Evolutionary conservation across 1,284 basidiomycete genomes (phyloP).

Genomic region (Phellopilus nigrolimitatus): DNA sequence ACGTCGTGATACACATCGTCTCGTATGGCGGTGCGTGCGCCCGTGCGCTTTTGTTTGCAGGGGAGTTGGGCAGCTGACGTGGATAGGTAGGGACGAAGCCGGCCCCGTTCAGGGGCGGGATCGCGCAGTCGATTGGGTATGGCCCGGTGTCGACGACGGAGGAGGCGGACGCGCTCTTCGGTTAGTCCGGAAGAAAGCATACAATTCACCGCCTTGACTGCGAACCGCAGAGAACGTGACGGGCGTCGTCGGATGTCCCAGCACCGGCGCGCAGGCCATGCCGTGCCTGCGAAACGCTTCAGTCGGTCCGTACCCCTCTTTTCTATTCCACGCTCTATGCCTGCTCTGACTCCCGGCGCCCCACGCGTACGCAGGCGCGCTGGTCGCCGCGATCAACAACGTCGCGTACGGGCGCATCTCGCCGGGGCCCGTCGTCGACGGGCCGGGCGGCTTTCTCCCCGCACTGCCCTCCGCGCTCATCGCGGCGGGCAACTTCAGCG

Average conservation of each 20-base stretch:
- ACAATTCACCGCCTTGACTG: background rate
- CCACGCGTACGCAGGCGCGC: slow-evolving; percentile 33
- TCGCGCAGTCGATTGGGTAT: slow-evolving; percentile 41
- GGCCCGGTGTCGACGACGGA: slow-evolving; percentile 32
- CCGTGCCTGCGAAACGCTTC: slow-evolving; percentile 38
- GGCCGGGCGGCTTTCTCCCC: slow-evolving; percentile 35
- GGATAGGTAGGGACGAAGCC: slow-evolving; percentile 30
- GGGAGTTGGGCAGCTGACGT: background rate
- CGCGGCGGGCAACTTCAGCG: slow-evolving; percentile 32
- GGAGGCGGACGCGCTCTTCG: slow-evolving; percentile 32
- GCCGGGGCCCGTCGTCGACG: slow-evolving; percentile 38
- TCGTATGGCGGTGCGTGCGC: slow-evolving; percentile 36
- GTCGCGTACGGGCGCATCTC: slow-evolving; percentile 31
- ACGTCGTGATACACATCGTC: slow-evolving; percentile 39
- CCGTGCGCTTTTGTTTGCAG: slow-evolving; percentile 15
- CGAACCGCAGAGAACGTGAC: slow-evolving; percentile 29
- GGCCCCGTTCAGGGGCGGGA: slow-evolving; percentile 36
- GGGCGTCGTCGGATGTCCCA: slow-evolving; percentile 32
- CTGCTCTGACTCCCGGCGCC: background rate
- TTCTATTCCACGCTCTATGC: too few relatives aligned
- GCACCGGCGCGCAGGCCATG: slow-evolving; percentile 29
- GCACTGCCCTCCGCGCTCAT: slow-evolving; percentile 40
- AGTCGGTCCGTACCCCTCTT: slow-evolving; percentile 29
- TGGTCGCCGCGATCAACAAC: slow-evolving; percentile 37
- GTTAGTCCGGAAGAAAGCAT: slow-evolving; percentile 22